Evolutionary conservation across 345 rosid genomes (phyloP), one percentile per base, ranked within the genome.

Genomic region (Erodium maritimum): DNA sequence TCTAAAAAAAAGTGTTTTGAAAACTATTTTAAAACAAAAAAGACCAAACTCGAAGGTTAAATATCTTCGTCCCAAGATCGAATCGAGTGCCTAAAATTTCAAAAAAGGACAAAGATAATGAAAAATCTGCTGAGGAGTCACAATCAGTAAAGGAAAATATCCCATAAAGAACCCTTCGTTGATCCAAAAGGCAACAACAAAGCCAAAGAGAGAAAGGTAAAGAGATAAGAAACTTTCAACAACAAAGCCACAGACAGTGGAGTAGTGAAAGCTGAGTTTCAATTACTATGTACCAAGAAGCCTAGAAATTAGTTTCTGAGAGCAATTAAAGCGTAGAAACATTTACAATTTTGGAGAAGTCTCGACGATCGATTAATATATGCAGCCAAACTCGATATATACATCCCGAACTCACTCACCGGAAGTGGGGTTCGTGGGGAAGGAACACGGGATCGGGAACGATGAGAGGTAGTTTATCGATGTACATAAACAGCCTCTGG

Each of bases 401-500:
- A 67, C 59, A 64, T 42, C 58, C 54, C 21, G 13, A 21, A 66
- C 22, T 17, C 9, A n/a, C 64, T 84, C 74, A 82, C 65, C 83
- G 69, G 65, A 70, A 63, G 61, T 71, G 85, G 54, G 61, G 65
- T 70, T 76, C 86, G 21, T 70, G 72, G 57, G 82, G 76, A 19
- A 70, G 71, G 62, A 62, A 66, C 42, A 63, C 73, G 42, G 72
- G 67, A 58, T 81, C 88, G 1, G 93, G 88, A 65, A 81, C 70
- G 17, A 83, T 68, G 17, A 77, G 76, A 46, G 96, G 96, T 67
- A 88, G 60, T 67, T 79, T 83, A 52, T 88, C 90, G 6, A 88
- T 73, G 76, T 73, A 87, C 65, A 67, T 60, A 70, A 81, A 85
- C 63, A 88, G 66, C 71, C 90, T 69, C 75, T 68, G 74, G 55